Conservation (phyloP, 2,329 filamentous ascomycete genomes). For the Emergomyces orientalis region DNA sequence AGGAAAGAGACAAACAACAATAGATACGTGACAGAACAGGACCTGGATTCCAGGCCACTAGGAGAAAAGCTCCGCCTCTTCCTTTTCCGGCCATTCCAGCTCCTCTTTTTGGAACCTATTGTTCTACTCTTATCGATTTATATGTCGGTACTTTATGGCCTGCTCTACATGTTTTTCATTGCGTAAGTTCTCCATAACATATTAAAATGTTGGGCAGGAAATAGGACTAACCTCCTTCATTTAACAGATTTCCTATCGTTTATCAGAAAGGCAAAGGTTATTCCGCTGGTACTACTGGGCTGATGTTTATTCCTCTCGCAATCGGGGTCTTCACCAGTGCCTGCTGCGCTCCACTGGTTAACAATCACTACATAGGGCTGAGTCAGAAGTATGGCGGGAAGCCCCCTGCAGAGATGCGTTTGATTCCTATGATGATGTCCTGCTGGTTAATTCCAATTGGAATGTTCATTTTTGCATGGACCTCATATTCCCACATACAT, state of each 20-base stretch:
- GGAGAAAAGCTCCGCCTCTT: slow-evolving; percentile 62
- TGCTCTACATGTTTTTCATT: slow-evolving; percentile 46
- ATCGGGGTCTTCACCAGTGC: slow-evolving; percentile 64
- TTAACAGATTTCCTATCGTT: slow-evolving; percentile 45
- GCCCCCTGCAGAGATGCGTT: slow-evolving; percentile 65
- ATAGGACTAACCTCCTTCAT: slow-evolving; percentile 15
- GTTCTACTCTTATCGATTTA: slow-evolving; percentile 76
- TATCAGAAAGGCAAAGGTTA: slow-evolving; percentile 75
- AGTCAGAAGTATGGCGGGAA: slow-evolving; percentile 56
- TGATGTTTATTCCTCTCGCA: slow-evolving; percentile 81
- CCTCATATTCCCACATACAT: slow-evolving; percentile 54
- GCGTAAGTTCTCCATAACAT: slow-evolving; percentile 46
- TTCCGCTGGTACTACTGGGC: slow-evolving; percentile 60
- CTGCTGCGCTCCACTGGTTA: slow-evolving; percentile 59
- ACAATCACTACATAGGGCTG: slow-evolving; percentile 67
- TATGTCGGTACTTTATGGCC: slow-evolving; percentile 62
- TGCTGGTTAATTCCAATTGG: slow-evolving; percentile 65
- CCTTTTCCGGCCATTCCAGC: slow-evolving; percentile 72
- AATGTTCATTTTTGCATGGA: slow-evolving; percentile 60
- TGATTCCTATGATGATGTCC: slow-evolving; percentile 73
- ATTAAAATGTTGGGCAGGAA: neutral
- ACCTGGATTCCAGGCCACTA: slow-evolving; percentile 64
- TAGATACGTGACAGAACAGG: slow-evolving; percentile 67
- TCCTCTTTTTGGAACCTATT: slow-evolving; percentile 75
- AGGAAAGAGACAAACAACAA: slow-evolving; percentile 58